A percentile compares a stretch with the other conserved stretches of the same genome.
Evolutionary conservation across 805 yeast species (phyloP).

Genomic region (Vanderwaltozyma yarrowii): DNA sequence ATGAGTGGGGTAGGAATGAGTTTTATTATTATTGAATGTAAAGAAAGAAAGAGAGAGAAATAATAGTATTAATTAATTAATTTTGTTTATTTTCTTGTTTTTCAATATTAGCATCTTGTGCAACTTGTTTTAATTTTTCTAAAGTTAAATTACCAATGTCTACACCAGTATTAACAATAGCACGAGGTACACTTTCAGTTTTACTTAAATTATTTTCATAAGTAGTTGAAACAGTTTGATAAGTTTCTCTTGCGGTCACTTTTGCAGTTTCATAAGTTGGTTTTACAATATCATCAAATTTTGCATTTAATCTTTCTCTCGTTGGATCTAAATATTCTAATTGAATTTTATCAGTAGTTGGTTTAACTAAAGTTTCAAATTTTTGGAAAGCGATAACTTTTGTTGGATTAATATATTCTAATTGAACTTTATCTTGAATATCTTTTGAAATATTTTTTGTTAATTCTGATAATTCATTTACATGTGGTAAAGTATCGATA

Average conservation of each 20-base stretch:
- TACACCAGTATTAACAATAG: conserved; percentile 23
- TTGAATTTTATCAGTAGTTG: conserved; percentile 14
- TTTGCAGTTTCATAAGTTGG: conserved; percentile 15
- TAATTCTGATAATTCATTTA: conserved; percentile 19
- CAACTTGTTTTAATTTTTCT: conserved; percentile 15
- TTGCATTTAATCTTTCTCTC: conserved; percentile 7
- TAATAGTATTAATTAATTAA: too few species aligned
- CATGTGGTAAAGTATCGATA: conserved; percentile 15
- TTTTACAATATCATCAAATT: conserved; percentile 6
- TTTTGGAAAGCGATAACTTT: conserved; percentile 16
- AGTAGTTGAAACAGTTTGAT: conserved; percentile 19
- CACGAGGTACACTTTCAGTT: conserved; percentile 23
- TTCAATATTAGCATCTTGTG: not conserved
- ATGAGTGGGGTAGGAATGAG: too few species aligned
- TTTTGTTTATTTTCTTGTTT: not conserved
- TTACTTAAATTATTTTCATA: conserved; percentile 21
- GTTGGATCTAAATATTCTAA: conserved; percentile 12
- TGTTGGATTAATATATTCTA: conserved; percentile 13
- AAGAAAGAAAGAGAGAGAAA: too few species aligned
- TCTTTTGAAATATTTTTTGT: conserved; percentile 19
- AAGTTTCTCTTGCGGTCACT: conserved; percentile 11
- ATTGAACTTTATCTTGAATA: conserved; percentile 14
- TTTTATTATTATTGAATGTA: too few species aligned
- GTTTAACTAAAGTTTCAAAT: conserved; percentile 13
- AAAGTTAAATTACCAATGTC: conserved; percentile 22